Conservation (phyloP, 2,329 filamentous ascomycete species). For the Calonectria montana region DNA sequence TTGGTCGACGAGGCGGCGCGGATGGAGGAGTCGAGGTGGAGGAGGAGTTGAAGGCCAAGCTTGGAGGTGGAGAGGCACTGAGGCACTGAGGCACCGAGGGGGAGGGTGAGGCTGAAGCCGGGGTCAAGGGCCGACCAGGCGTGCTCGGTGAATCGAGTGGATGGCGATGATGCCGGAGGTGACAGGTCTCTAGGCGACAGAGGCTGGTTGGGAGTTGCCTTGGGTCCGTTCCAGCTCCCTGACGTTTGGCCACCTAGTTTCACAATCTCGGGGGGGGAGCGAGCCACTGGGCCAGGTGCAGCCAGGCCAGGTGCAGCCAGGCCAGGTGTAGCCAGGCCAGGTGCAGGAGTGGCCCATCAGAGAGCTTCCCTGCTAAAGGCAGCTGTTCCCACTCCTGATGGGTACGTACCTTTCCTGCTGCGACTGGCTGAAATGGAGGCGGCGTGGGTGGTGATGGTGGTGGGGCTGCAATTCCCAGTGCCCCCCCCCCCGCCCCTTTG, state of each 20-base stretch:
- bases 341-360: constrained; percentile 10
- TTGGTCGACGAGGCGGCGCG: constrained; percentile 5
- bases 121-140: not conserved
- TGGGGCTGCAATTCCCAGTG: constrained; percentile 17
- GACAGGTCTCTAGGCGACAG: constrained; percentile 11
- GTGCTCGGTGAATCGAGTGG: not conserved
- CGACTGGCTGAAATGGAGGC: not conserved
- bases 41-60: not conserved
- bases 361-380: not conserved
- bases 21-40: constrained; percentile 1
- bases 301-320: constrained; percentile 13
- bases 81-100: constrained; percentile 9
- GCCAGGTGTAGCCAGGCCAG: constrained; percentile 14
- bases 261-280: constrained; percentile 18
- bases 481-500: constrained; percentile 20
- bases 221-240: constrained; percentile 13
- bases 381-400: not conserved
- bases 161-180: constrained; percentile 6
- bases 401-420: constrained; percentile 8
- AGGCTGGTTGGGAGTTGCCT: constrained; percentile 14
- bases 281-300: constrained; percentile 6
- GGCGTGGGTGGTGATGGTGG: not conserved
- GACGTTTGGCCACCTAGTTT: constrained; percentile 22
- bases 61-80: not conserved
- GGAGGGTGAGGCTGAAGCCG: constrained; percentile 8